Conservation (phyloP, 1,139 yeast species). For the Yamadazyma mexicana region DNA sequence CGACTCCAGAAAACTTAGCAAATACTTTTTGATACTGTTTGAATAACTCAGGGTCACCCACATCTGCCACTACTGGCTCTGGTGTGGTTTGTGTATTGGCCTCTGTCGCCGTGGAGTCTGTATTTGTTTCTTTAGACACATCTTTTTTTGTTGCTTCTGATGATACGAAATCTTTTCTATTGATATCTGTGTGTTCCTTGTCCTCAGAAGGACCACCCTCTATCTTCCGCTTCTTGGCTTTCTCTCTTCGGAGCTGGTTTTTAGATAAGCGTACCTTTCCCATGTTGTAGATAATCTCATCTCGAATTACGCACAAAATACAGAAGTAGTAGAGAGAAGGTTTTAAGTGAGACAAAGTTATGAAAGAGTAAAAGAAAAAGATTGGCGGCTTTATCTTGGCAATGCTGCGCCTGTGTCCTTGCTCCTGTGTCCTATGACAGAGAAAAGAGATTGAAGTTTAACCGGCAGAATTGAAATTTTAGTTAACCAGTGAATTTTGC, state of each 20-base stretch:
- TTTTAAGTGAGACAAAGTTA: too few species aligned
- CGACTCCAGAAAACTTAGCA: conserved; percentile 2
- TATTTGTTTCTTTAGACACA: neutral
- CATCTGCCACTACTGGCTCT: neutral
- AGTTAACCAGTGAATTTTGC: too few species aligned
- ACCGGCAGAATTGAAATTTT: too few species aligned
- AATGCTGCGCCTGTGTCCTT: too few species aligned
- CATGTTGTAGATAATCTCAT: conserved; percentile 15
- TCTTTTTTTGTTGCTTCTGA: neutral
- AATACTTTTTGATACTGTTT: conserved; percentile 7
- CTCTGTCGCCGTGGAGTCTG: neutral
- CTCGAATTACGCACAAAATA: neutral
- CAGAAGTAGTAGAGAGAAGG: too few species aligned
- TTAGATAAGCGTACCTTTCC: conserved; percentile 40
- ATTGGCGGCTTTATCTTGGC: neutral
- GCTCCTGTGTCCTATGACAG: too few species aligned
- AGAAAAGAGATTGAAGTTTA: too few species aligned
- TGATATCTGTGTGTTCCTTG: neutral
- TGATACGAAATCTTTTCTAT: neutral
- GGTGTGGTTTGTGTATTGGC: too few species aligned
- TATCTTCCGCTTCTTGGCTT: conserved; percentile 49
- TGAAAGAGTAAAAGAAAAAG: neutral
- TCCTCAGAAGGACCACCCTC: neutral
- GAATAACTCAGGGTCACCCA: conserved; percentile 5
- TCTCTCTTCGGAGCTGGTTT: conserved; percentile 66